Base-by-base conservation (phyloP, 2,329 filamentous ascomycete genomes). In the Xenoacremonium recifei region DNA sequence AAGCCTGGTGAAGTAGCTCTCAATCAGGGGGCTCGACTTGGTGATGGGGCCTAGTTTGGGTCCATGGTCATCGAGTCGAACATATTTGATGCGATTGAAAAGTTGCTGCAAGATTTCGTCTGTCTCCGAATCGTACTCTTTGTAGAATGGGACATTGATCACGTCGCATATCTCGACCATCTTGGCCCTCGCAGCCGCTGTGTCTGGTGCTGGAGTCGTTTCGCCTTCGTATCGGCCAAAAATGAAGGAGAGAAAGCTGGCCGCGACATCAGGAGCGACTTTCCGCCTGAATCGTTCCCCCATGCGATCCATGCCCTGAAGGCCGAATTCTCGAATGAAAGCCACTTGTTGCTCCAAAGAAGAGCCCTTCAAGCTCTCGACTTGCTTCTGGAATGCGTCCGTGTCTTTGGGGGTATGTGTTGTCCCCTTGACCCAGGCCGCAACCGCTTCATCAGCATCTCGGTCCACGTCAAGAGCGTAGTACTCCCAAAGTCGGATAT, bases 1-100 rank as follows among this genome's bases (percentile, higher is more conserved):
- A 30, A 99, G 73, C 20, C 92, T 82, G 0, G 93, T 97, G 66
- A 99, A 99, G 70, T 99, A 99, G 0, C 87, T 77, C 70, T 99
- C 93, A 49, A 96, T 89, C 20, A 99, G 72, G 11, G 93, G 91
- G 57, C 81, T 92, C 40, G 84, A 70, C 6, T 82, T 69, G 42
- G 82, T 86, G 60, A 99, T 87, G 15, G 84, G 79, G 1, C 93
- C 93, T 39, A 88, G 71, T 63, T 88, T 92, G 3, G 93, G 93
- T 1, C 93, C 93, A 61, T 97, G 79, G 0, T 89, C 86, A 51
- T 97, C 93, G n/a, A 99, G 69, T 29, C 93, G 86, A 49, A 92
- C 80, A 69, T 99, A 99, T 66, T 96, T 96, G 70, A 91, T 88
- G 47, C 95, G 85, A 62, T 96, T 95, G 72, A 86, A 95, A 19